phyloP scores from a whole-genome alignment of 2,329 filamentous ascomycete species.

The Colletotrichum sp. region DNA sequence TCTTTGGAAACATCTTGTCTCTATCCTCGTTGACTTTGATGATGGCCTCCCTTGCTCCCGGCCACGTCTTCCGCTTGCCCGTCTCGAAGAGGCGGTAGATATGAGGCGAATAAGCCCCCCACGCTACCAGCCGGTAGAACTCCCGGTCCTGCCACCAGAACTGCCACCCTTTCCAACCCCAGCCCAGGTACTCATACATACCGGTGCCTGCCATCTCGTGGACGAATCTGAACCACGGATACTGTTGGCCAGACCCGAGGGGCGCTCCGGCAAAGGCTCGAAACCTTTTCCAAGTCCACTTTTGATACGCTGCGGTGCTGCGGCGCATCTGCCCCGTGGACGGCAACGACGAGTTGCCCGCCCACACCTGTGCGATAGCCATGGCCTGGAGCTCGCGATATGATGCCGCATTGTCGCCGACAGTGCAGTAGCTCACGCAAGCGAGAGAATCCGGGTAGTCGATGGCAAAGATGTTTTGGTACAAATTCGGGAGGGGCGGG shows the following conservation, averaged over 20 bases:
- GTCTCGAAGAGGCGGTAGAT: constrained; percentile 45
- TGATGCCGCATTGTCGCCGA: constrained; percentile 36
- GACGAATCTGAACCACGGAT: constrained; percentile 43
- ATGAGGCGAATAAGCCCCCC: constrained; percentile 44
- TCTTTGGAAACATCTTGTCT: background rate
- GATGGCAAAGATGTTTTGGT: constrained; percentile 49
- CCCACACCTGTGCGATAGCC: constrained; percentile 34
- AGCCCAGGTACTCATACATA: constrained; percentile 43
- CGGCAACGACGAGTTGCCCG: constrained; percentile 36
- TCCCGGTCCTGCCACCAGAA: constrained; percentile 44
- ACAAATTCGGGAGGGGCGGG: constrained; percentile 39
- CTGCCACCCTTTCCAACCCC: constrained; percentile 41
- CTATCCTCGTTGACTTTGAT: constrained; percentile 29
- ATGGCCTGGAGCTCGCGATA: constrained; percentile 48
- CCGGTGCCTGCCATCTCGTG: constrained; percentile 46
- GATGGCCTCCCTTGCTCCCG: constrained; percentile 40
- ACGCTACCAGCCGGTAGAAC: constrained; percentile 41
- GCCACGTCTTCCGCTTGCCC: constrained; percentile 43
- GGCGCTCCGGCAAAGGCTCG: constrained; percentile 27
- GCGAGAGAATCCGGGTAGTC: constrained; percentile 47
- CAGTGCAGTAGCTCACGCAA: constrained; percentile 41
- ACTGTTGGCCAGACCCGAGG: constrained; percentile 31
- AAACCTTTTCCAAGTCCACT: constrained; percentile 33
- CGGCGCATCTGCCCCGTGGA: constrained; percentile 37
- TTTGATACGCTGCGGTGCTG: constrained; percentile 36